Conservation (phyloP, 2,329 filamentous ascomycete species). For the Ophiognomonia clavigignenti-juglandacearum region DNA sequence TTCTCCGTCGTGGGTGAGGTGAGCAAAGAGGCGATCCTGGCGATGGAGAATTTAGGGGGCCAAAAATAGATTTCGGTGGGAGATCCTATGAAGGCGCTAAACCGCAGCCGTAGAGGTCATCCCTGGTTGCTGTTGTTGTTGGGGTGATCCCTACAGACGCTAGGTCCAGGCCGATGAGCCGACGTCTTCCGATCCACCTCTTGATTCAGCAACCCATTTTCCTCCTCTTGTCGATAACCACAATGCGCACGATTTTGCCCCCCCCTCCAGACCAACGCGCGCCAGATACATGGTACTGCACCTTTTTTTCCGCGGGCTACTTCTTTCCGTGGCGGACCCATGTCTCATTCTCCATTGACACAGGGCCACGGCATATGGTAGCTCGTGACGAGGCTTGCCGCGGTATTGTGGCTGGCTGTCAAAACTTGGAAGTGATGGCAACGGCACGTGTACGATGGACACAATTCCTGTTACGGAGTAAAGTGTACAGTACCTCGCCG, state of each 20-base stretch:
- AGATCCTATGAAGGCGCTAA: background rate
- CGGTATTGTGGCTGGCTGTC: background rate
- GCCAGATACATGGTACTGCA: too few relatives aligned
- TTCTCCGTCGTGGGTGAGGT: background rate
- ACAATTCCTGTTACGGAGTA: background rate
- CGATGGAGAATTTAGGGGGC: background rate
- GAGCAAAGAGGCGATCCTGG: too few relatives aligned
- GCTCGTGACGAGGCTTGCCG: background rate
- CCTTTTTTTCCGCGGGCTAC: too few relatives aligned
- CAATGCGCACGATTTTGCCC: too few relatives aligned
- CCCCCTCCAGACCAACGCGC: too few relatives aligned
- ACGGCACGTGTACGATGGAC: background rate
- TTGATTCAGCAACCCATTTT: too few relatives aligned
- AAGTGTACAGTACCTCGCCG: background rate
- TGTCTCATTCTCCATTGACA: background rate
- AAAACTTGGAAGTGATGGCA: background rate
- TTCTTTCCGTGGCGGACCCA: too few relatives aligned
- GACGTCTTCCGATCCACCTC: background rate
- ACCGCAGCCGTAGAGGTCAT: background rate
- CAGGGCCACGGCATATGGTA: too few relatives aligned
- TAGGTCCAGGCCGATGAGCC: background rate
- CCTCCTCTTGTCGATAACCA: too few relatives aligned
- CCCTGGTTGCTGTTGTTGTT: background rate
- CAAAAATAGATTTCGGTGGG: background rate
- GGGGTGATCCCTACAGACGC: background rate